These are phyloP conservation scores for Boletus sp. DNA, from an alignment of 1,284 basidiomycete species.

Conservation along the genomic window DNA sequence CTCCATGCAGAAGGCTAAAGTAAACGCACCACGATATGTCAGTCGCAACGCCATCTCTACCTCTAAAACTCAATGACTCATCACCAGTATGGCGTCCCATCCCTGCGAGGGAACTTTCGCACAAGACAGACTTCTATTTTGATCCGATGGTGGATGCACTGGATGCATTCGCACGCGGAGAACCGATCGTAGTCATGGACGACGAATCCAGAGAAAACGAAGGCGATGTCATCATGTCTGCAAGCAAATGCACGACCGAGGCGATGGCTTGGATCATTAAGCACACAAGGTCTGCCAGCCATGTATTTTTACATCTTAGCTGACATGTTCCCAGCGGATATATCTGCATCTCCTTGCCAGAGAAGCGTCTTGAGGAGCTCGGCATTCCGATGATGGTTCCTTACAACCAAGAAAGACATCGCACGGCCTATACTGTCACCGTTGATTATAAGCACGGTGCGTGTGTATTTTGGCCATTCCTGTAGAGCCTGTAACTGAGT, in stretches of 20 bases:
- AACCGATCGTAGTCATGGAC: conserved; percentile 95
- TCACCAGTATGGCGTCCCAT: conserved; percentile 21
- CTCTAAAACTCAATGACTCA: conserved; percentile 16
- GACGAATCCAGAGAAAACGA: conserved; percentile 93
- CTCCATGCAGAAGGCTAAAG: too few species aligned
- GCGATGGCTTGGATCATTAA: conserved; percentile 99
- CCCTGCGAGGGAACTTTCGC: neutral
- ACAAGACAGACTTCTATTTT: conserved; percentile 44
- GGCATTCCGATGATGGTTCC: conserved; percentile 92
- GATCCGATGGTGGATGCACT: conserved; percentile 81
- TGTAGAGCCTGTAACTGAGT: neutral
- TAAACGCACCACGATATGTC: conserved; percentile 7
- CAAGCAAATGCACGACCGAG: conserved; percentile 78
- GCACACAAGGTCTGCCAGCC: conserved; percentile 87
- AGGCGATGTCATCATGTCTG: conserved; percentile 89
- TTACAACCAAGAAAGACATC: conserved; percentile 86
- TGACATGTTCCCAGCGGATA: conserved; percentile 66
- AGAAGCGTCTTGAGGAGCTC: conserved; percentile 74
- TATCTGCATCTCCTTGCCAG: conserved; percentile 87
- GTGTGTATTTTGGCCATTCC: conserved; percentile 15
- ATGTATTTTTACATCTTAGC: neutral
- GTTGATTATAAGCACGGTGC: conserved; percentile 87
- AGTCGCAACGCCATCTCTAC: neutral
- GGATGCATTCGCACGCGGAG: conserved; percentile 73
- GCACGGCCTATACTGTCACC: conserved; percentile 96